A percentile compares a stretch with the other conserved stretches of the same genome.
Evolutionary conservation across 2,329 filamentous ascomycete species (phyloP).

Genomic region (Tolypocladium inflatum): DNA sequence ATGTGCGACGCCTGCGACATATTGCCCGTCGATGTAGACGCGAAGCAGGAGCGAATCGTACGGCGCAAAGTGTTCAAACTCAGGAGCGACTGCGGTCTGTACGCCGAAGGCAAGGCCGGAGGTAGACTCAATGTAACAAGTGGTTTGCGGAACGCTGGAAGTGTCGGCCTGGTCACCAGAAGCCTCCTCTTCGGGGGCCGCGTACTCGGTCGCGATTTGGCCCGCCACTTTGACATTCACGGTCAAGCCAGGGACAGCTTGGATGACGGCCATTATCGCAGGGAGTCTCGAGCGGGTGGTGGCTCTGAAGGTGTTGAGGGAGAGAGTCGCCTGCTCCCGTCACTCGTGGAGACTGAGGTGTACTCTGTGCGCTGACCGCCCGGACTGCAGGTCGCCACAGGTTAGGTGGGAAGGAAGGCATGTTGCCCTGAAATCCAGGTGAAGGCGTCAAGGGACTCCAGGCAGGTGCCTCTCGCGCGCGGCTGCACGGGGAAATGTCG

Average conservation of each 20-base stretch:
- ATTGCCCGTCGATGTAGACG: conserved; percentile 9
- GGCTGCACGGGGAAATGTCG: background rate
- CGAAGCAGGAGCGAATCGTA: fast-evolving
- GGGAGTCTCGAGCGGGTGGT: background rate
- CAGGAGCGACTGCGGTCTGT: background rate
- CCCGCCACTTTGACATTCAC: conserved; percentile 9
- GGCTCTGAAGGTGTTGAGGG: background rate
- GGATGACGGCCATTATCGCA: conserved; percentile 12
- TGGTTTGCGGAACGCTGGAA: background rate
- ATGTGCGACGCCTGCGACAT: fast-evolving
- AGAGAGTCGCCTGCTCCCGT: background rate
- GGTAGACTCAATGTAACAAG: conserved; percentile 15
- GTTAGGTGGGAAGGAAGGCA: background rate
- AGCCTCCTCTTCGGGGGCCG: background rate
- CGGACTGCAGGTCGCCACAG: no score
- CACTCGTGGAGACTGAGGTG: background rate
- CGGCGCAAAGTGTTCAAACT: fast-evolving
- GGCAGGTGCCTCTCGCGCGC: background rate
- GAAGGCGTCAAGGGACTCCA: background rate
- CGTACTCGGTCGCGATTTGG: conserved; percentile 12
- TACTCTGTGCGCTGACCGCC: background rate
- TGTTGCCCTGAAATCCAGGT: background rate
- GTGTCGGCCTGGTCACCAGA: fast-evolving
- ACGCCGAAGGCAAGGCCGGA: conserved; percentile 9
- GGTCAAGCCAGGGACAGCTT: conserved; percentile 7